Evolutionary conservation across 2,329 filamentous ascomycete genomes (phyloP), one percentile per base, ranked within the genome.

Genomic region (Trichoderma cornu-damae): DNA sequence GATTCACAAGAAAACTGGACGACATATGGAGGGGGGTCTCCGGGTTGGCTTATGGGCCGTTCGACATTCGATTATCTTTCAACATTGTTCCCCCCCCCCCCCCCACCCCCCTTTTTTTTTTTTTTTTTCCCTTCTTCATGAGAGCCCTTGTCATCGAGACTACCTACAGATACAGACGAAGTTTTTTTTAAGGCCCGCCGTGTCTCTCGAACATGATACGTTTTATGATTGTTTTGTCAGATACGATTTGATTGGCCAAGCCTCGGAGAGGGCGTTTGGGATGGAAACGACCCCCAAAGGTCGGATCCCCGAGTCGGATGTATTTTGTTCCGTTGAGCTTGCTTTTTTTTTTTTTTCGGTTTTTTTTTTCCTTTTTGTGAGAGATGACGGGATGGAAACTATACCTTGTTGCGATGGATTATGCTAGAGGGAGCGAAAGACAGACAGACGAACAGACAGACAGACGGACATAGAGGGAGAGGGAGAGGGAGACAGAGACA

Each of bases 261-360:
- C 60, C 61, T 47, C 56, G 57, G 40, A 54, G 44, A 57, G 18
- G 64, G 63, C 62, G 63, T 64, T 65, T n/a, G 26, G 58, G 58
- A 46, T 57, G 48, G 50, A 43, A 18, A 22, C 48, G 38, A 50
- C 30, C 42, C 32, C 42, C 24, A 18, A 9, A 35, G 46, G 44
- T 57, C 46, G 47, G 47, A 28, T 30, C 40, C 51, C 24, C 20
- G 38, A 44, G 16, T 38, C 51, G 22, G 49, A 43, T 52, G 49
- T 52, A 14, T 34, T 7, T 48, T 12, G 28, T 12, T 43, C n/a
- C 34, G 11, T 30, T 18, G 26, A 28, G n/a, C 28, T 3, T 18
- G 32, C 18, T 34, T 22, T 44, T 24, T 22, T 28, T 9, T 14
- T n/a, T 32, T 42, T 35, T 30, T 44, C 5, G 9, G 26, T 58